Conservation (phyloP, 2,329 filamentous ascomycete genomes). For the Trichoderma simmonsii region DNA sequence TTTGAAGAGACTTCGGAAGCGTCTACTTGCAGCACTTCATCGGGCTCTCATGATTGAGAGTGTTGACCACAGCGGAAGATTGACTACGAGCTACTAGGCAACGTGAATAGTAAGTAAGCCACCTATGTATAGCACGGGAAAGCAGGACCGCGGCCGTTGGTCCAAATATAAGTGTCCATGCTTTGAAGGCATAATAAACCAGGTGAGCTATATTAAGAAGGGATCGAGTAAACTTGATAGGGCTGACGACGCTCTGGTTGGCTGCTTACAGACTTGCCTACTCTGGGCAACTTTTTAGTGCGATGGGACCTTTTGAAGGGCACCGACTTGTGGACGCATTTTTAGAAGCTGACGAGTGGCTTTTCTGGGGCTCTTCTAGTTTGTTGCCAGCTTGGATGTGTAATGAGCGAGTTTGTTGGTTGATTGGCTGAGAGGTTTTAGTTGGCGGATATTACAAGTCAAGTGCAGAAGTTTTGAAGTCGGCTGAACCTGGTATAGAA, state of each 20-base stretch:
- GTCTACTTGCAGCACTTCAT: background rate
- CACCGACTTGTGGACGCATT: background rate
- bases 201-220: background rate
- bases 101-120: background rate
- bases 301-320: background rate
- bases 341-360: slow-evolving; percentile 11
- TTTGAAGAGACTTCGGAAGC: background rate
- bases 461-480: background rate
- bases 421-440: background rate
- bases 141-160: background rate
- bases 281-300: background rate
- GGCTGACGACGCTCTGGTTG: background rate
- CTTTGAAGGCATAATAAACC: background rate
- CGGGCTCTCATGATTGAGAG: background rate
- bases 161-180: background rate
- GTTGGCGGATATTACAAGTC: background rate
- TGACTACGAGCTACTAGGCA: background rate
- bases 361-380: background rate
- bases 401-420: background rate
- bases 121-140: background rate
- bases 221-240: background rate
- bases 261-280: background rate
- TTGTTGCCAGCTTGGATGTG: background rate
- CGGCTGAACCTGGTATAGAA: background rate
- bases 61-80: background rate